phyloP scores from a whole-genome alignment of 1,139 yeast genomes.

The Lodderomyces parapsilosis region DNA sequence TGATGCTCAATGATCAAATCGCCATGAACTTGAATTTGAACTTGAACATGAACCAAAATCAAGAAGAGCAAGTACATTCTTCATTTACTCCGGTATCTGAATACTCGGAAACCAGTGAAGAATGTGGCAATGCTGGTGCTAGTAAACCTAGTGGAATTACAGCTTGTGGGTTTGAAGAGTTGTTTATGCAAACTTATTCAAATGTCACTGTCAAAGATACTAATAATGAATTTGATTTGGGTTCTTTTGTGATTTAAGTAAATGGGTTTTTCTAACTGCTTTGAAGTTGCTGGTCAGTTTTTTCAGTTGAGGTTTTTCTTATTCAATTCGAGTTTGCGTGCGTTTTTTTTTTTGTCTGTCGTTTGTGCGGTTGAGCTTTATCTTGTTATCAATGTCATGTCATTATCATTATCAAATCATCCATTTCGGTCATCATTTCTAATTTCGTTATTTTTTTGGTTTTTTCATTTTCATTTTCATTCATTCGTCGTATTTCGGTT shows the following conservation, averaged over 20 bases:
- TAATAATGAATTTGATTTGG: conserved; percentile 29
- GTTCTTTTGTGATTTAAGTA: conserved; percentile 23
- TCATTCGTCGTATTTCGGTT: no score
- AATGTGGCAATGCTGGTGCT: not conserved
- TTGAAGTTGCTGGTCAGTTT: conserved; percentile 1
- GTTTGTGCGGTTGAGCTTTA: not conserved
- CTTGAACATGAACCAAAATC: not conserved
- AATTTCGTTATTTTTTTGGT: no score
- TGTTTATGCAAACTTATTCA: conserved; percentile 1
- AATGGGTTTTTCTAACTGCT: no score
- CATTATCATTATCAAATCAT: no score
- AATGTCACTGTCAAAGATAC: conserved; percentile 15
- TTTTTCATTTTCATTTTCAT: no score
- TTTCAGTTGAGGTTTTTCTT: not conserved
- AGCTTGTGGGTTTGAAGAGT: conserved; percentile 1
- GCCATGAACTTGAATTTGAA: conserved; percentile 14
- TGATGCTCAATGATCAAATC: conserved; percentile 32
- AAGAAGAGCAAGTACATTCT: conserved; percentile 2
- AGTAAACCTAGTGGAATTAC: not conserved
- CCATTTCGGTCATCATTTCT: no score
- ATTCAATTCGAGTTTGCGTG: not conserved
- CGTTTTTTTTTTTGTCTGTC: not conserved
- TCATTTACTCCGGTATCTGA: conserved; percentile 25
- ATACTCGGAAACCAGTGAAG: conserved; percentile 19
- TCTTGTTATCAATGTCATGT: no score